phyloP scores from a whole-genome alignment of 768 basidiomycete genomes.

The Mycena rosella region DNA sequence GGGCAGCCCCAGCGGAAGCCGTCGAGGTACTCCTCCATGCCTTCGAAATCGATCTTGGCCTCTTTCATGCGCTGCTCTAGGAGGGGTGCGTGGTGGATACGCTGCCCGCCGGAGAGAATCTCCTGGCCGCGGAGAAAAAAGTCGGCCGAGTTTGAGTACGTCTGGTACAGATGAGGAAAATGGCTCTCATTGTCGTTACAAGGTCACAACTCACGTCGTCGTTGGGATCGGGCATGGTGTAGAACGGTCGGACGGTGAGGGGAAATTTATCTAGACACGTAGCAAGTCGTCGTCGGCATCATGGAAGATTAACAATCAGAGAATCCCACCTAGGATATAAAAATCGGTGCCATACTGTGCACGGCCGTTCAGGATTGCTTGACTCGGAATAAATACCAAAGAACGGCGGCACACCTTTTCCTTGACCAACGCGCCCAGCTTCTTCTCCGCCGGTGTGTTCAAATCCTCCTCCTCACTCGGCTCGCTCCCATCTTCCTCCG shows the following conservation, averaged over 20 bases:
- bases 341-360: conserved; percentile 92
- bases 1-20: conserved; percentile 94
- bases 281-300: neutral
- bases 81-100: conserved; percentile 90
- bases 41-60: conserved; percentile 89
- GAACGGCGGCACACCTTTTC: conserved; percentile 54
- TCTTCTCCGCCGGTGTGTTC: conserved; percentile 95
- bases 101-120: conserved; percentile 96
- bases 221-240: conserved; percentile 98
- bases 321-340: conserved; percentile 66
- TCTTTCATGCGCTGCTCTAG: conserved; percentile 85
- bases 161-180: conserved; percentile 54
- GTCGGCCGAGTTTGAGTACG: conserved; percentile 96
- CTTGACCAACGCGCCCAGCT: conserved; percentile 88
- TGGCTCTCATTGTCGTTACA: conserved; percentile 16
- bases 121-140: conserved; percentile 99
- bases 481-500: conserved; percentile 85
- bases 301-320: neutral
- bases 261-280: conserved; percentile 93
- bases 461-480: conserved; percentile 64
- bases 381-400: neutral
- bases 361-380: neutral
- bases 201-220: conserved; percentile 72
- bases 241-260: conserved; percentile 93
- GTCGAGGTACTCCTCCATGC: conserved; percentile 92